phyloP scores from a whole-genome alignment of 352 stramenopile species.

The Globisporangium yorkense region DNA sequence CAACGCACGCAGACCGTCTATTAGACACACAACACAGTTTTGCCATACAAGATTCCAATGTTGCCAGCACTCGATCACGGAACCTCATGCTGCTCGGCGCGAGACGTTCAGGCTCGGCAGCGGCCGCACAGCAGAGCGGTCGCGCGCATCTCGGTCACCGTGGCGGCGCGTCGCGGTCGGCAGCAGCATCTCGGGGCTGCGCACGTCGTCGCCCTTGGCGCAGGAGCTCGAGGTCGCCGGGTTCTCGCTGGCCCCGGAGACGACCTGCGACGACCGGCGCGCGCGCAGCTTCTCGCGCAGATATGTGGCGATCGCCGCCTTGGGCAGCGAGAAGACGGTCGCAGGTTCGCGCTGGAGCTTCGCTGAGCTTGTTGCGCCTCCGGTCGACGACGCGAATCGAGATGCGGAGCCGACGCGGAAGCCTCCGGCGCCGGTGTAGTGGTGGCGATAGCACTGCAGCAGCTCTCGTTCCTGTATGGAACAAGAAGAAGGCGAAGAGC shows the following conservation, averaged over 20 bases:
- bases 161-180: not conserved
- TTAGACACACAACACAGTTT: not conserved
- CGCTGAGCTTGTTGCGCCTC: conserved; percentile 1
- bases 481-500: not conserved
- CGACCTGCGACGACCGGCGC: conserved; percentile 6
- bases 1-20: not conserved
- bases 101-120: not conserved
- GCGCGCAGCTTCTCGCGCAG: conserved; percentile 44
- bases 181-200: conserved; percentile 22
- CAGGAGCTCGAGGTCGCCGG: conserved; percentile 4
- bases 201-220: conserved; percentile 47
- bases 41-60: not conserved
- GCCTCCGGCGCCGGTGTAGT: conserved; percentile 39
- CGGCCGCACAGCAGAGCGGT: conserved; percentile 6
- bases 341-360: conserved; percentile 6
- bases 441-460: conserved; percentile 60
- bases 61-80: not conserved
- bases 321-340: conserved; percentile 41
- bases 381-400: not conserved
- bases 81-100: not conserved
- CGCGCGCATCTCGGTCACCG: not conserved
- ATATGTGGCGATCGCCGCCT: conserved; percentile 48
- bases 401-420: conserved; percentile 24
- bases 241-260: conserved; percentile 15
- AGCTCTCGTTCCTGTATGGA: conserved; percentile 39